These are phyloP conservation scores for Plasmodium relictum DNA, from an alignment of 169 alveolate genomes.

Conservation along the genomic window DNA sequence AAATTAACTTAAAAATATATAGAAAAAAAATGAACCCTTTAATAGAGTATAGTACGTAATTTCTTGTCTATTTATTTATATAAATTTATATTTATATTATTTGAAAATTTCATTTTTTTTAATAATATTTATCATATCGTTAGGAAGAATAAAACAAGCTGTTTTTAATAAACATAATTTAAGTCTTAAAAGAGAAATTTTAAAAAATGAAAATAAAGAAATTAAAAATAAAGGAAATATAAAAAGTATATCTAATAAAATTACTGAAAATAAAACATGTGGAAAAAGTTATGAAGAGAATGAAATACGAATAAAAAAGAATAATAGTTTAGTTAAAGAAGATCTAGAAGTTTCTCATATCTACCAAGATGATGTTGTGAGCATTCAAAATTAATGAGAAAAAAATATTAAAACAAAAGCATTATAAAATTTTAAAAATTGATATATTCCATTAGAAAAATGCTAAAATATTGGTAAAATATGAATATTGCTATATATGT, in stretches of 20 bases:
- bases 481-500: constrained; percentile 60
- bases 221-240: constrained; percentile 1
- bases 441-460: constrained; percentile 12
- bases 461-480: constrained; percentile 16
- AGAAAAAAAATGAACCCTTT: constrained; percentile 27
- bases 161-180: constrained; percentile 13
- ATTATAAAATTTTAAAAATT: background rate
- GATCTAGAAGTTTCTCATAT: constrained; percentile 10
- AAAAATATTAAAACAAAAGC: background rate
- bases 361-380: background rate
- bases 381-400: no score
- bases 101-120: background rate
- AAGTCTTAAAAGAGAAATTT: constrained; percentile 5
- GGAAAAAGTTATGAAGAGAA: background rate
- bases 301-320: background rate
- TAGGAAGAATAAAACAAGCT: constrained; percentile 64
- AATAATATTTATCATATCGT: background rate
- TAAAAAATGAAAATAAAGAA: constrained; percentile 15
- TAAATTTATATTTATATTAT: background rate
- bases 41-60: constrained; percentile 24
- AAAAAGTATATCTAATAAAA: background rate
- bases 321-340: background rate
- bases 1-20: background rate
- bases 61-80: background rate
- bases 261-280: background rate